phyloP scores from a whole-genome alignment of 345 rosid genomes.

The Ceriops tagal region DNA sequence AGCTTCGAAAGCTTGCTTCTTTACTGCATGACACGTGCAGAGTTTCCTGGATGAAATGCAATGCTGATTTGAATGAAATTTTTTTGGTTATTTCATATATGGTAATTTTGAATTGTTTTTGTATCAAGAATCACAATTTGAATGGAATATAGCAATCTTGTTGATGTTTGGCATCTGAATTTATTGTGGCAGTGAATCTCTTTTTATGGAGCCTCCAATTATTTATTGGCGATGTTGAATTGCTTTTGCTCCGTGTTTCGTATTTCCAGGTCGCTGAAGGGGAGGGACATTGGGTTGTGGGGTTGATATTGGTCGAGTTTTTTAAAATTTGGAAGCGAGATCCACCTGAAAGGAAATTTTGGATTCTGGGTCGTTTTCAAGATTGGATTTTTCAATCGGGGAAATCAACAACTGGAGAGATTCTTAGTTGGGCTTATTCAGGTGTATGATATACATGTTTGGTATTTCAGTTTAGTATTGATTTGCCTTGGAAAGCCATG shows the following conservation, averaged over 20 bases:
- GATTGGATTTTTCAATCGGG: not conserved
- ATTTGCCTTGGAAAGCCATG: slow-evolving; percentile 37
- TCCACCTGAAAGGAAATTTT: not conserved
- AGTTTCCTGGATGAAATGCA: no score
- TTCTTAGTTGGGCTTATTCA: not conserved
- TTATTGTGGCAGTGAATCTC: not conserved
- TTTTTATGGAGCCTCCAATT: no score
- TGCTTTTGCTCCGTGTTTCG: not conserved
- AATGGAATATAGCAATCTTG: not conserved
- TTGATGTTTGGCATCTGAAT: not conserved
- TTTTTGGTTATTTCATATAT: not conserved
- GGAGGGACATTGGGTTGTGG: not conserved
- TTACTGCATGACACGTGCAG: no score
- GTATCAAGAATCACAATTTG: not conserved
- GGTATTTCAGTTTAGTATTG: not conserved
- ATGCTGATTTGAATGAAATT: no score
- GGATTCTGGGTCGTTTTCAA: slow-evolving; percentile 1
- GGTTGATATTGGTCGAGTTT: not conserved
- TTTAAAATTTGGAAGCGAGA: slow-evolving; percentile 1
- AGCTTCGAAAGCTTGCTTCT: no score
- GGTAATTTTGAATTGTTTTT: not conserved
- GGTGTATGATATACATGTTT: not conserved
- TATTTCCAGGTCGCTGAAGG: not conserved
- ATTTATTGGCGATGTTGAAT: not conserved
- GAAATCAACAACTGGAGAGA: not conserved